Evolutionary conservation across 768 basidiomycete genomes (phyloP).

Genomic region (Pisolithus orientalis): DNA sequence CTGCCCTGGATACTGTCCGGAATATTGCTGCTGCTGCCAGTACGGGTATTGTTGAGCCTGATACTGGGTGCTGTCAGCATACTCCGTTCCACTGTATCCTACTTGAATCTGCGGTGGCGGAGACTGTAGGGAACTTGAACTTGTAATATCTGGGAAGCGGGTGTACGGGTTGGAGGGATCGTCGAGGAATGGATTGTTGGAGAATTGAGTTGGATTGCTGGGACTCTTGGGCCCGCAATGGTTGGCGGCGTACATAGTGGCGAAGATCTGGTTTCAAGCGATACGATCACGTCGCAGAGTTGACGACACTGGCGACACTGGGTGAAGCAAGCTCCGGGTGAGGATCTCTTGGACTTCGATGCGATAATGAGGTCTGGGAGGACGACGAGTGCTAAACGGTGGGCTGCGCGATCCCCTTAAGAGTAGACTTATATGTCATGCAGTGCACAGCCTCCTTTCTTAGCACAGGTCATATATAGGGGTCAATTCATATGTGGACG

Average conservation of each 20-base stretch:
- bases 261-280: too few relatives aligned
- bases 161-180: constrained; percentile 41
- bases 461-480: background rate
- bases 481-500: background rate
- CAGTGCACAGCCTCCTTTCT: too few relatives aligned
- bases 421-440: too few relatives aligned
- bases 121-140: constrained; percentile 18
- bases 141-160: constrained; percentile 62
- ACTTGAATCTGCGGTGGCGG: constrained; percentile 23
- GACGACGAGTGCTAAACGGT: too few relatives aligned
- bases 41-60: constrained; percentile 32
- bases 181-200: constrained; percentile 68
- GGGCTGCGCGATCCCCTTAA: too few relatives aligned
- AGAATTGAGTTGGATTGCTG: constrained; percentile 17
- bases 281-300: too few relatives aligned
- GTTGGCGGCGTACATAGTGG: constrained; percentile 32
- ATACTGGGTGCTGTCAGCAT: constrained; percentile 29
- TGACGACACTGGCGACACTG: too few relatives aligned
- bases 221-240: constrained; percentile 28
- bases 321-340: background rate
- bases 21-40: constrained; percentile 23
- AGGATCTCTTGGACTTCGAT: background rate
- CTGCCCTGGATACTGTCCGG: constrained; percentile 11
- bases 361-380: too few relatives aligned
- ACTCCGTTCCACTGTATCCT: constrained; percentile 16